A percentile compares a stretch with the other conserved stretches of the same genome.
phyloP scores from a whole-genome alignment of 1,284 basidiomycete species.

The Sporisorium sorghi region DNA sequence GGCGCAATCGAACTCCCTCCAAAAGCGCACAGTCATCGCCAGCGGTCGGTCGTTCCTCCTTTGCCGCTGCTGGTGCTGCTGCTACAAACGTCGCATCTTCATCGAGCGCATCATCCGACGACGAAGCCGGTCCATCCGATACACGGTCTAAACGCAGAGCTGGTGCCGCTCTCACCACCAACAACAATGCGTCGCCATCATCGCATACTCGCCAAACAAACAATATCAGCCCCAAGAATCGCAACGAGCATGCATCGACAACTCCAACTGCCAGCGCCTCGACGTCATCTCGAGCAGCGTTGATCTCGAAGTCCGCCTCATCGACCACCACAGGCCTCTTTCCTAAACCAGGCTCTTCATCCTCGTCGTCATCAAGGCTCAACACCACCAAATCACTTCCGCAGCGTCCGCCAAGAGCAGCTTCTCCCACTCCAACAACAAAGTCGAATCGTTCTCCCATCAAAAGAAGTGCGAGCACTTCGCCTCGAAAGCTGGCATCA shows the following conservation, averaged over 20 bases:
- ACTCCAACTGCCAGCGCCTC: conserved; percentile 4
- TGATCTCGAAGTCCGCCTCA: conserved; percentile 12
- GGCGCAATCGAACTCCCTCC: conserved; percentile 17
- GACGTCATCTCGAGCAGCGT: conserved; percentile 6
- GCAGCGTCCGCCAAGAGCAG: conserved; percentile 26
- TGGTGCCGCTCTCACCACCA: conserved; percentile 2
- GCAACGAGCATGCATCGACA: not conserved
- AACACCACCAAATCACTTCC: conserved; percentile 26
- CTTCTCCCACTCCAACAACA: conserved; percentile 29
- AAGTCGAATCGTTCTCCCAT: conserved; percentile 14
- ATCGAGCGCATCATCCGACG: conserved; percentile 31
- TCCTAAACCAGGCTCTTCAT: conserved; percentile 17
- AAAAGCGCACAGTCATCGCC: conserved; percentile 20
- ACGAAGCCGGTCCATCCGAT: conserved; percentile 15
- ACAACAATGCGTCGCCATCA: conserved; percentile 4
- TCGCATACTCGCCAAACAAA: conserved; percentile 1
- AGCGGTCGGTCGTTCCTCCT: conserved; percentile 8
- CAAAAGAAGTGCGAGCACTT: conserved; percentile 41
- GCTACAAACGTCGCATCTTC: not conserved
- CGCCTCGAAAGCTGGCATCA: conserved; percentile 23
- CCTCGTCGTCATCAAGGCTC: conserved; percentile 9
- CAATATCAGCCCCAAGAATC: conserved; percentile 10
- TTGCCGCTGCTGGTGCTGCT: not conserved
- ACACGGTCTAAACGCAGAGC: not conserved
- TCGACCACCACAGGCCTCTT: conserved; percentile 12